A percentile compares a stretch with the other conserved stretches of the same genome.
phyloP scores from a whole-genome alignment of 306 rosid genomes.

The Ceratonia siliqua region DNA sequence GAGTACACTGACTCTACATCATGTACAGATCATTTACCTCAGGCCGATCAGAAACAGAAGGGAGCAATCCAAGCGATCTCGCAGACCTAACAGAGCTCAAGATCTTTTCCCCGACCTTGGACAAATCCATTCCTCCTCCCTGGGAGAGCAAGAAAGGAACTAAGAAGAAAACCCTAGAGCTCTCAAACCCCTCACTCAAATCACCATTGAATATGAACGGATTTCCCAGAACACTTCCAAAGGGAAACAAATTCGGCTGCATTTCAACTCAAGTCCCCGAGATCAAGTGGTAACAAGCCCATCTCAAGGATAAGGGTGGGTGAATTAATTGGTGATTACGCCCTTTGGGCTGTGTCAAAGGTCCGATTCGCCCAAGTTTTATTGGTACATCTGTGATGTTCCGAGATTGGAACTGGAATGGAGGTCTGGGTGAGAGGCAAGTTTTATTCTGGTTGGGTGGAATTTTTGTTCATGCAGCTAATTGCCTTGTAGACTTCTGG shows the following conservation, averaged over 20 bases:
- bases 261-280: constrained; percentile 66
- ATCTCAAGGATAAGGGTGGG: constrained; percentile 2
- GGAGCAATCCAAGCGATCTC: constrained; percentile 89
- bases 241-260: constrained; percentile 92
- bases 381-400: not conserved
- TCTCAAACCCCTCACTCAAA: constrained; percentile 82
- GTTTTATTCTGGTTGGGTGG: too few species aligned
- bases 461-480: not conserved
- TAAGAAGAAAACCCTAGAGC: constrained; percentile 81
- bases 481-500: constrained; percentile 18
- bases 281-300: constrained; percentile 38
- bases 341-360: constrained; percentile 2
- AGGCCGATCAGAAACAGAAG: constrained; percentile 86
- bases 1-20: not conserved
- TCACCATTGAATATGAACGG: constrained; percentile 77
- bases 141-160: constrained; percentile 83
- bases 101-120: constrained; percentile 91
- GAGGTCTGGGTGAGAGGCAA: not conserved
- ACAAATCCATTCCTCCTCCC: constrained; percentile 96
- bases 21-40: constrained; percentile 55
- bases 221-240: constrained; percentile 76
- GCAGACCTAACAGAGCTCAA: constrained; percentile 98
- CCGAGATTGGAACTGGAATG: constrained; percentile 1
- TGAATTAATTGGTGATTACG: constrained; percentile 4
- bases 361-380: constrained; percentile 22